Evolutionary conservation across 2,329 filamentous ascomycete species (phyloP), one percentile per base, ranked within the genome.

Genomic region (Apiospora saccharicola): DNA sequence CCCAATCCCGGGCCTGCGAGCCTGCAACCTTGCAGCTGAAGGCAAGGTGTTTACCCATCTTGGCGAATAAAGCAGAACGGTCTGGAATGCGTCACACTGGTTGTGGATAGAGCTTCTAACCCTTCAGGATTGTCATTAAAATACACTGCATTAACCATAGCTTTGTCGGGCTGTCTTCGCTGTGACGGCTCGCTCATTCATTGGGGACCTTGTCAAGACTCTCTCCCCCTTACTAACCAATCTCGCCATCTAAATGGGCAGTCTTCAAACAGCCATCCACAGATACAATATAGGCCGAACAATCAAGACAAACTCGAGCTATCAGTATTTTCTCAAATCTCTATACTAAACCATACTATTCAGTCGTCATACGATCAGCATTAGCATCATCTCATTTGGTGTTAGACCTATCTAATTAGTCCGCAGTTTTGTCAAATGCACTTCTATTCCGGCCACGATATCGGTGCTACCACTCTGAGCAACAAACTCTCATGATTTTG

Each of bases 41-140:
- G 57, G 34, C 57, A 34, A n/a, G 14, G 57, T 64, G 34, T 64
- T 64, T 64, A 64, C 57, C 57, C 57, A 64, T 64, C 57, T 64
- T 64, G 57, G 57, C 57, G 34, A 34, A 41, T 24, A 5, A 5
- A 41, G 19, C 34, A 64, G 57, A 64, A 64, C 34, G 57, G 57
- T 41, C 57, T 64, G 57, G 57, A 64, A 64, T 6, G n/a, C 57
- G 57, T 64, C 41, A 22, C 57, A 64, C 41, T 41, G 16, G 7
- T 22, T 61, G 53, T 61, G 53, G 16, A 61, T 37, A 30, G 19
- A 34, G 2, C 3, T 22, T 34, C 4, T 37, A 37, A 34, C 6
- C n/a, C 16, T n/a, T 41, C 57, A 41, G 22, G n/a, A 34, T 24
- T 3, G 10, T 22, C 41, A 41, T 64, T 64, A 34, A 64, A 64